These are phyloP conservation scores for Cymbopogon flexuosus DNA, from an alignment of 202 grass and related monocot genomes.

Conservation along the genomic window DNA sequence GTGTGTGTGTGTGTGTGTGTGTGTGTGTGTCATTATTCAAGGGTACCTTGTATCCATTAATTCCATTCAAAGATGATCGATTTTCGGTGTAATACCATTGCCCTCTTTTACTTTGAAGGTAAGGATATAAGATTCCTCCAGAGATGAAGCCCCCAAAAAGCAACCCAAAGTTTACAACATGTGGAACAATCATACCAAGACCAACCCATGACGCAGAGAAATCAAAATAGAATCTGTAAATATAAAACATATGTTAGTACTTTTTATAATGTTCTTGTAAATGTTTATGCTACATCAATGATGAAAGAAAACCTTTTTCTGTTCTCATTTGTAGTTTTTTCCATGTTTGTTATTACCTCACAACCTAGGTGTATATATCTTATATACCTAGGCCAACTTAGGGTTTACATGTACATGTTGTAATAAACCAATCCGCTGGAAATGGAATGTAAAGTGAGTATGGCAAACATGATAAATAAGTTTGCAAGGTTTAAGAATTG, in stretches of 20 bases:
- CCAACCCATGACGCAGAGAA: slow-evolving; percentile 36
- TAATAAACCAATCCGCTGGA: not conserved
- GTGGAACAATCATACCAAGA: slow-evolving; percentile 40
- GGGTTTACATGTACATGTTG: not conserved
- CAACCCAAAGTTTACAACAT: slow-evolving; percentile 27
- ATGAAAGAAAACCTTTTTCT: not conserved
- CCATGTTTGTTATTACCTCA: not conserved
- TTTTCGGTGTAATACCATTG: slow-evolving; percentile 39
- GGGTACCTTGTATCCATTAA: slow-evolving; percentile 37
- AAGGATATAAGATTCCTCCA: slow-evolving; percentile 35
- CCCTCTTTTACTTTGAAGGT: slow-evolving; percentile 35
- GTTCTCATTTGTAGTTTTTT: not conserved
- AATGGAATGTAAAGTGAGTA: not conserved
- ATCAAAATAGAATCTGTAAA: slow-evolving; percentile 47
- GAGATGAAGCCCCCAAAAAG: slow-evolving; percentile 32
- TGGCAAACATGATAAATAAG: not conserved
- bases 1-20: too few species aligned
- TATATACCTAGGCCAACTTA: too few species aligned
- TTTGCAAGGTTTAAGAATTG: not conserved
- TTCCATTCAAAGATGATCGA: slow-evolving; percentile 28
- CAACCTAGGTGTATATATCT: not conserved
- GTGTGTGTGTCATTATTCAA: not conserved
- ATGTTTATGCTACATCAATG: not conserved
- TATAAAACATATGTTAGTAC: slow-evolving; percentile 10
- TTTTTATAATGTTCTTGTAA: not conserved